Evolutionary conservation across 2,329 filamentous ascomycete genomes (phyloP).

Genomic region (Byssochlamys sp.): DNA sequence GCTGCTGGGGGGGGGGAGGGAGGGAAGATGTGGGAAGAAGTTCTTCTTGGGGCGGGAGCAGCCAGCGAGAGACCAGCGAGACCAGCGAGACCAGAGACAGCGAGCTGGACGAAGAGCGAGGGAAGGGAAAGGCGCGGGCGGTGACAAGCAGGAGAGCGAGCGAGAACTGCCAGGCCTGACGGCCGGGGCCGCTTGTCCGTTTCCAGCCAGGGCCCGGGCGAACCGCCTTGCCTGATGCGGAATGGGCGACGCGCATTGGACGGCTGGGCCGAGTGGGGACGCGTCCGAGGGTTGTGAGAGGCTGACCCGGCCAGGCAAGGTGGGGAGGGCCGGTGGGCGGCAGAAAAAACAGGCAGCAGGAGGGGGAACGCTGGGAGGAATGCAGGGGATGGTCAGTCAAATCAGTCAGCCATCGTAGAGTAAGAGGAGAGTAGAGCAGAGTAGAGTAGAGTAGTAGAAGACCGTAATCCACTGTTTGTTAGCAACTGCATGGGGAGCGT

Average conservation of each 20-base stretch:
- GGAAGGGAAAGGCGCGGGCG: constrained; percentile 16
- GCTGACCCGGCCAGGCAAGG: background rate
- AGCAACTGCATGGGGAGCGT: background rate
- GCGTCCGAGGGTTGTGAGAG: background rate
- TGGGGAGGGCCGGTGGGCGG: background rate
- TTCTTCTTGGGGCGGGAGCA: background rate
- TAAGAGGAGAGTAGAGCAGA: background rate
- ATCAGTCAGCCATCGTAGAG: background rate
- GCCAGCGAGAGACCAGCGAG: background rate
- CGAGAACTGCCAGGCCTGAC: background rate
- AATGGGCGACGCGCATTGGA: background rate
- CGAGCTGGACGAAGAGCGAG: background rate
- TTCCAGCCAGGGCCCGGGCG: background rate
- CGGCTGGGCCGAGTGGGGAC: background rate
- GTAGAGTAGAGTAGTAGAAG: background rate
- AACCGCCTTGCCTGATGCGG: background rate
- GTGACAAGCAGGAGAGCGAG: background rate
- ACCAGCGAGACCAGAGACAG: too few relatives aligned
- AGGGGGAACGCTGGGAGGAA: background rate
- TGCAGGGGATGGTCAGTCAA: background rate
- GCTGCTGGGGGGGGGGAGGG: background rate
- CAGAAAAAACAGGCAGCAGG: background rate
- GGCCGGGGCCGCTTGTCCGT: background rate
- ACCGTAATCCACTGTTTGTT: background rate
- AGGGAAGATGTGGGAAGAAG: background rate